Percentiles rank a stretch among this genome's conserved stretches.
Conservation (phyloP, 2,329 filamentous ascomycete genomes). For the Rutstroemia sp. region DNA sequence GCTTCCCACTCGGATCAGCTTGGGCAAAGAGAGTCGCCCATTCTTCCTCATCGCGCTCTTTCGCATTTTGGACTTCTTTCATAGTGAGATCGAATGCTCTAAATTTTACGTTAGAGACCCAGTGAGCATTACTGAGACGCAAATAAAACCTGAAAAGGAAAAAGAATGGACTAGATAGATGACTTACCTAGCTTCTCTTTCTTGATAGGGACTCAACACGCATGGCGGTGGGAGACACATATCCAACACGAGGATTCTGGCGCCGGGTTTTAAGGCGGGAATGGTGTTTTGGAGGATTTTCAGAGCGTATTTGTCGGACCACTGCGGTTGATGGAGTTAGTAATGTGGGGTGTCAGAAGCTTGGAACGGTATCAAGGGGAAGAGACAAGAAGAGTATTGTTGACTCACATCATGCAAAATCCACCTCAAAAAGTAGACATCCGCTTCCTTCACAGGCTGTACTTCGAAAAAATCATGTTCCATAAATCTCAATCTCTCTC, state of each 20-base stretch:
- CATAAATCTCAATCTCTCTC: not conserved
- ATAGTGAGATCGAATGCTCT: too few species aligned
- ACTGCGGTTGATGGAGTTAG: not conserved
- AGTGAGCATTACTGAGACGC: too few species aligned
- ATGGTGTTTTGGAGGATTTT: not conserved
- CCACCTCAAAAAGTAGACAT: not conserved
- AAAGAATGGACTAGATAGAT: not conserved
- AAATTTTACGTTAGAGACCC: not conserved
- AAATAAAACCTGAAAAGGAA: too few species aligned
- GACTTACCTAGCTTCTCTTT: not conserved
- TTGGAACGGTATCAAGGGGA: too few species aligned
- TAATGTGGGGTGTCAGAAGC: too few species aligned
- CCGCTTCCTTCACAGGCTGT: not conserved
- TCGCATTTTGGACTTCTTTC: too few species aligned
- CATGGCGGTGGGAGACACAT: not conserved
- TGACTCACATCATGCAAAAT: not conserved
- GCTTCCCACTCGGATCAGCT: too few species aligned
- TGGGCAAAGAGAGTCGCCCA: too few species aligned
- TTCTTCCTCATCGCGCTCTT: too few species aligned
- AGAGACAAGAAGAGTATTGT: too few species aligned
- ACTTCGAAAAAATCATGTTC: not conserved
- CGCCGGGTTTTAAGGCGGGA: not conserved
- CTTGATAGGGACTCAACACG: not conserved
- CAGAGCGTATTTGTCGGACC: not conserved
- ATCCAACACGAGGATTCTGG: not conserved